Conservation (phyloP, 1,284 basidiomycete species). For the Naganishia albida region DNA sequence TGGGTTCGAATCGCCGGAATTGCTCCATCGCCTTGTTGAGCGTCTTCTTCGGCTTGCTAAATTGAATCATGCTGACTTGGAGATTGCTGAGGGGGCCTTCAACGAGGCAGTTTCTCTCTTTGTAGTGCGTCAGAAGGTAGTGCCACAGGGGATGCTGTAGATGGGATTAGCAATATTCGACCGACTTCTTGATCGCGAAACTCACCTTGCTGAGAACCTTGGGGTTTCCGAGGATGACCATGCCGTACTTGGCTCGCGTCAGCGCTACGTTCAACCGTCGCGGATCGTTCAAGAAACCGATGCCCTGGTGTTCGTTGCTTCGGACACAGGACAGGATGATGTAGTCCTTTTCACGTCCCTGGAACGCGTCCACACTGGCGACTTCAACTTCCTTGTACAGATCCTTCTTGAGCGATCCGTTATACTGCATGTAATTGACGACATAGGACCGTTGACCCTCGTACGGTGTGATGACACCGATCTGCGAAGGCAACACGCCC, state of each 20-base stretch:
- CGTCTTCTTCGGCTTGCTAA: slow-evolving; percentile 88
- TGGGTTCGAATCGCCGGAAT: slow-evolving; percentile 76
- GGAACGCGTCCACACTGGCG: slow-evolving; percentile 98
- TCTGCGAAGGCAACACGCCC: slow-evolving; percentile 90
- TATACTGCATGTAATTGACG: slow-evolving; percentile 99
- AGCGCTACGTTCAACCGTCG: slow-evolving; percentile 94
- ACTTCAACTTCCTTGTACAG: slow-evolving; percentile 99
- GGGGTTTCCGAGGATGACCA: slow-evolving; percentile 96
- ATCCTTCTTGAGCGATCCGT: slow-evolving; percentile 96
- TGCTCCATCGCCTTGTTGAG: slow-evolving; percentile 83
- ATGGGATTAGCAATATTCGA: slow-evolving; percentile 12
- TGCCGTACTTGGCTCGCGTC: slow-evolving; percentile 95
- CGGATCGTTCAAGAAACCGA: slow-evolving; percentile 98
- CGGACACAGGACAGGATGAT: slow-evolving; percentile 99
- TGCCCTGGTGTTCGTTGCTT: slow-evolving; percentile 99
- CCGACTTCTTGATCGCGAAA: slow-evolving; percentile 16
- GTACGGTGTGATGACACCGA: slow-evolving; percentile 98
- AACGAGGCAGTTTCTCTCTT: slow-evolving; percentile 90
- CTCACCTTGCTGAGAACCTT: slow-evolving; percentile 96
- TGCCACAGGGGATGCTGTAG: slow-evolving; percentile 94
- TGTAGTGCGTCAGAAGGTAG: slow-evolving; percentile 96
- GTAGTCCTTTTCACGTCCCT: slow-evolving; percentile 99
- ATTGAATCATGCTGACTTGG: slow-evolving; percentile 98
- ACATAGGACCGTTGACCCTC: slow-evolving; percentile 99
- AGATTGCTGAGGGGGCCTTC: slow-evolving; percentile 96